A percentile compares a stretch with the other conserved stretches of the same genome.
phyloP scores from a whole-genome alignment of 2,329 filamentous ascomycete species.

The Botrytis galanthina region DNA sequence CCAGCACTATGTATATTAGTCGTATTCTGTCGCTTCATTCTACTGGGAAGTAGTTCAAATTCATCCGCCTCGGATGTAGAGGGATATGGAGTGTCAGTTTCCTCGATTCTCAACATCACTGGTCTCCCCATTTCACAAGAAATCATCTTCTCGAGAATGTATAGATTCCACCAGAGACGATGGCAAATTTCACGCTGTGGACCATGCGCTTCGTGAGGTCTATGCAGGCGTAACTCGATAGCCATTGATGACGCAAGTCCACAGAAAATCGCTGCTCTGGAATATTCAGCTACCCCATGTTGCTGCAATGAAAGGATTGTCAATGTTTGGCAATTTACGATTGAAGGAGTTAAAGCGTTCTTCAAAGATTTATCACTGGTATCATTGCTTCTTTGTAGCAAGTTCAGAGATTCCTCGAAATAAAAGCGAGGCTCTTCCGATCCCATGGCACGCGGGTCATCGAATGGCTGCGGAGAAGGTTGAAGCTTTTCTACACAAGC shows the following conservation, averaged over 20 bases:
- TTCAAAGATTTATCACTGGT: conserved; percentile 22
- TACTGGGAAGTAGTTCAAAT: conserved; percentile 35
- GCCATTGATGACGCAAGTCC: conserved; percentile 36
- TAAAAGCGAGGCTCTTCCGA: conserved; percentile 13
- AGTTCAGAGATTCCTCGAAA: conserved; percentile 24
- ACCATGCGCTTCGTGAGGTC: conserved; percentile 28
- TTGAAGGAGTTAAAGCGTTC: conserved; percentile 32
- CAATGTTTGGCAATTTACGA: conserved; percentile 35
- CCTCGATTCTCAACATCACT: conserved; percentile 32
- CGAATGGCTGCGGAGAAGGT: conserved; percentile 21
- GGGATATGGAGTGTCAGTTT: conserved; percentile 35
- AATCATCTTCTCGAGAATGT: conserved; percentile 38
- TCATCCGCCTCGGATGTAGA: conserved; percentile 36
- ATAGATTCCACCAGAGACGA: conserved; percentile 38
- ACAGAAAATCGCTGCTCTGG: conserved; percentile 34
- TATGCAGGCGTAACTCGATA: conserved; percentile 35
- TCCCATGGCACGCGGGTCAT: conserved; percentile 23
- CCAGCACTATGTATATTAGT: conserved; percentile 23
- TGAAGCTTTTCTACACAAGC: conserved; percentile 33
- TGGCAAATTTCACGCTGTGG: conserved; percentile 33
- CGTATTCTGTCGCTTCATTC: conserved; percentile 10
- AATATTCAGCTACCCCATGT: conserved; percentile 37
- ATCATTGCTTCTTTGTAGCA: conserved; percentile 28
- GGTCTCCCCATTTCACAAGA: conserved; percentile 35
- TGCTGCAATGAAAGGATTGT: conserved; percentile 35